Percentiles rank a stretch among this genome's conserved stretches.
phyloP scores from a whole-genome alignment of 2,329 filamentous ascomycete genomes.

The Metarhizium sp. region DNA sequence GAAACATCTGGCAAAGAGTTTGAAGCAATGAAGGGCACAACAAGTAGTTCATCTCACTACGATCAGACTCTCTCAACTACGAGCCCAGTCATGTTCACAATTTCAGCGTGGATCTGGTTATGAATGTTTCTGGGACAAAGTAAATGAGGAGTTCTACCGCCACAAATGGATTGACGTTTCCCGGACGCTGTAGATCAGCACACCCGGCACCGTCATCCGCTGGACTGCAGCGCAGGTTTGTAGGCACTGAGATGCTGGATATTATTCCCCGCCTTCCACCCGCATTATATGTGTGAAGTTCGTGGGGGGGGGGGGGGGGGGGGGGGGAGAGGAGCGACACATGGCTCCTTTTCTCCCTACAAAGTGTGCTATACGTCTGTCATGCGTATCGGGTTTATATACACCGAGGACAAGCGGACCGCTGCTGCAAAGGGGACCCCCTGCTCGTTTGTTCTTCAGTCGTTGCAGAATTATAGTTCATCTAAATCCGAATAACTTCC shows the following conservation, averaged over 20 bases:
- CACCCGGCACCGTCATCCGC: conserved; percentile 11
- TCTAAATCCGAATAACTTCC: conserved; percentile 20
- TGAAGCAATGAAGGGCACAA: conserved; percentile 1
- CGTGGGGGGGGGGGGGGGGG: background rate
- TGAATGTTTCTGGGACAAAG: background rate
- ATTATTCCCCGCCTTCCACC: background rate
- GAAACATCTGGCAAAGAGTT: background rate
- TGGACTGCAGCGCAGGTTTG: conserved; percentile 13
- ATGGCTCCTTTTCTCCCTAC: background rate
- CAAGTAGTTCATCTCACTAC: conserved; percentile 17
- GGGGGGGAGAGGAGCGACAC: background rate
- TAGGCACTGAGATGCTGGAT: conserved; percentile 24
- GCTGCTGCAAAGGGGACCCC: conserved; percentile 21
- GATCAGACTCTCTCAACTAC: conserved; percentile 2
- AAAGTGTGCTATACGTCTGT: conserved; percentile 6
- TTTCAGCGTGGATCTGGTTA: background rate
- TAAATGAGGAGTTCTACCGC: background rate
- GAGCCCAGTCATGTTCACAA: background rate
- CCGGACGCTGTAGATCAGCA: conserved; percentile 13
- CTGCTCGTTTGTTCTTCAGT: conserved; percentile 24
- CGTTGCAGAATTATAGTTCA: conserved; percentile 33
- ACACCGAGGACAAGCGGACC: conserved; percentile 24
- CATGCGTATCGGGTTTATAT: conserved; percentile 11
- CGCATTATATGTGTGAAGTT: background rate
- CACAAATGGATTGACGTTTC: conserved; percentile 10